phyloP scores from a whole-genome alignment of 2,329 filamentous ascomycete species.

The Claviceps sp. region DNA sequence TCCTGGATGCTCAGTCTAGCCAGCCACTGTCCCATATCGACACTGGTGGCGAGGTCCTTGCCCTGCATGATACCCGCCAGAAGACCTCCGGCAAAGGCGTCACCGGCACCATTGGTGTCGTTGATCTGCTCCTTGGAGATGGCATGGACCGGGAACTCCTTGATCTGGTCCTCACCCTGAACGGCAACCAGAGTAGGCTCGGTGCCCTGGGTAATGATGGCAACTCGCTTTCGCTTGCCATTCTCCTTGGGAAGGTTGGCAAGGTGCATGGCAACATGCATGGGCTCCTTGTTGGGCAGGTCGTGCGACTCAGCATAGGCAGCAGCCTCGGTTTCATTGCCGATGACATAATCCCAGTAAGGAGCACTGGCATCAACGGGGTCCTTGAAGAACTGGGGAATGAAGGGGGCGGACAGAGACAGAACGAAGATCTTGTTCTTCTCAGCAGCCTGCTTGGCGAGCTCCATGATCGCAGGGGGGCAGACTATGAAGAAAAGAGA shows the following conservation, averaged over 20 bases:
- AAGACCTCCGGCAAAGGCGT: conserved; percentile 93
- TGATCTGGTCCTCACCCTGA: conserved; percentile 55
- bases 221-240: conserved; percentile 65
- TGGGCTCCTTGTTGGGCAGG: conserved; percentile 62
- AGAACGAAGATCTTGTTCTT: conserved; percentile 88
- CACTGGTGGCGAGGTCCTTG: conserved; percentile 60
- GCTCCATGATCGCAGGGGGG: conserved; percentile 75
- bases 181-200: conserved; percentile 76
- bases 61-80: conserved; percentile 78
- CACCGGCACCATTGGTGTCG: conserved; percentile 93
- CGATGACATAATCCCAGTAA: conserved; percentile 93
- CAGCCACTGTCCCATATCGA: conserved; percentile 95
- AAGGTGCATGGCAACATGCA: conserved; percentile 72
- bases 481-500: conserved; percentile 44
- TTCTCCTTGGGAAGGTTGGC: conserved; percentile 90
- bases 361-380: conserved; percentile 71
- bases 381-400: conserved; percentile 96
- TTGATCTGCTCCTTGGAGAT: conserved; percentile 70
- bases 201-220: conserved; percentile 91
- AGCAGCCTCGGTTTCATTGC: conserved; percentile 90
- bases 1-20: conserved; percentile 89
- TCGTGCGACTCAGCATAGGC: conserved; percentile 75
- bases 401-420: conserved; percentile 90
- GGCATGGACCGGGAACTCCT: conserved; percentile 67
- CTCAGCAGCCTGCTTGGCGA: conserved; percentile 77